A percentile compares a stretch with the other conserved stretches of the same genome.
phyloP scores from a whole-genome alignment of 345 rosid species.

The Dipteronia dyeriana region DNA sequence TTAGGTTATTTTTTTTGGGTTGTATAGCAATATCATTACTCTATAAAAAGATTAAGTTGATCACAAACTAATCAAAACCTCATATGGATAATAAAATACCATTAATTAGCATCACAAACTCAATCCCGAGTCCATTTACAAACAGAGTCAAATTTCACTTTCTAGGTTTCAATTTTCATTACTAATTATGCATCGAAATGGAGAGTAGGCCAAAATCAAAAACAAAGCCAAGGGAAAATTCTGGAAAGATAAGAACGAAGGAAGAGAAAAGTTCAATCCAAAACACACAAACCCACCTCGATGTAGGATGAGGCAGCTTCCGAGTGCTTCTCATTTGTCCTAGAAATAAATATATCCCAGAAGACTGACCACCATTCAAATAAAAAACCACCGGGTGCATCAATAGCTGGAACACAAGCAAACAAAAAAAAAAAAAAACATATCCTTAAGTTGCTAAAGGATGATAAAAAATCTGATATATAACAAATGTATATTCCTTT shows the following conservation, averaged over 20 bases:
- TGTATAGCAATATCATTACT: too few relatives aligned
- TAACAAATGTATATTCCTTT: background rate
- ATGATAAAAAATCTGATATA: background rate
- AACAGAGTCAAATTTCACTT: background rate
- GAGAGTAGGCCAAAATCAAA: background rate
- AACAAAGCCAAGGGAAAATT: background rate
- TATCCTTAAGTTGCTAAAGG: conserved; percentile 8
- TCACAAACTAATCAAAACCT: background rate
- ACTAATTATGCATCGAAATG: background rate
- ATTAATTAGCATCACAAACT: background rate
- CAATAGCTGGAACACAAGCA: conserved; percentile 47
- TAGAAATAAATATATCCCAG: conserved; percentile 68
- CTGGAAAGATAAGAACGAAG: background rate
- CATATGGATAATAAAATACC: background rate
- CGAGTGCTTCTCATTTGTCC: conserved; percentile 59
- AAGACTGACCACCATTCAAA: conserved; percentile 88
- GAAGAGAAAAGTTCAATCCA: background rate
- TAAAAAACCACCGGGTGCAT: conserved; percentile 70
- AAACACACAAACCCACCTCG: conserved; percentile 39
- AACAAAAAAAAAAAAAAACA: conserved; percentile 12
- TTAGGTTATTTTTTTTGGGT: too few relatives aligned
- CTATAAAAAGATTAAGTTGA: background rate
- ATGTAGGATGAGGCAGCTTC: conserved; percentile 59
- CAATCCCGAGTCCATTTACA: background rate
- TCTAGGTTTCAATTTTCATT: background rate